Percentiles rank a stretch among this genome's conserved stretches.
Evolutionary conservation across 768 basidiomycete genomes (phyloP).

Genomic region (Naematelia aurantialba): DNA sequence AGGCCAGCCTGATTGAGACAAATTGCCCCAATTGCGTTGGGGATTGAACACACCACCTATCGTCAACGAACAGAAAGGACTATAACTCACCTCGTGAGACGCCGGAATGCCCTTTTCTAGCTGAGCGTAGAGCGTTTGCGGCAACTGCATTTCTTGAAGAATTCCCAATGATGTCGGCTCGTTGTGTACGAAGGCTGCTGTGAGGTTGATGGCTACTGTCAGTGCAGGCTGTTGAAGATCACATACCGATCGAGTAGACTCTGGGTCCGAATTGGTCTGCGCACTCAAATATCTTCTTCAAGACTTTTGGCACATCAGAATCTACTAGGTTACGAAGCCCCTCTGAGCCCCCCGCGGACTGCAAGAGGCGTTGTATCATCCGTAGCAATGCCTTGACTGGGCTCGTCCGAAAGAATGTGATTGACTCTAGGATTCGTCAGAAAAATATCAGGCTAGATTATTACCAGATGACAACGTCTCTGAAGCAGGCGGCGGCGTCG

Average conservation of each 20-base stretch:
- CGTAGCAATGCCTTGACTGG: conserved; percentile 87
- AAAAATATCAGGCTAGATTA: background rate
- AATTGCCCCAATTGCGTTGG: conserved; percentile 91
- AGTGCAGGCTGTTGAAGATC: conserved; percentile 9
- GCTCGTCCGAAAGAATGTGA: conserved; percentile 69
- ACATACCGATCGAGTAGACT: conserved; percentile 75
- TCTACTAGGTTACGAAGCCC: conserved; percentile 92
- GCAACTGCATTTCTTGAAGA: conserved; percentile 86
- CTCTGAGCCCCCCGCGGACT: conserved; percentile 80
- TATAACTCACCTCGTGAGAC: conserved; percentile 67
- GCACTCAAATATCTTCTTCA: conserved; percentile 83
- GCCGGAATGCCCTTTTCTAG: conserved; percentile 81
- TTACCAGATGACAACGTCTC: conserved; percentile 14
- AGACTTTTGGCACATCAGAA: conserved; percentile 72
- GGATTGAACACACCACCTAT: conserved; percentile 85
- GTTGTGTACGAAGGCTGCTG: conserved; percentile 96
- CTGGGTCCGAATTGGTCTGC: conserved; percentile 79
- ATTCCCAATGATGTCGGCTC: conserved; percentile 91
- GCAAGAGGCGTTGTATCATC: conserved; percentile 96
- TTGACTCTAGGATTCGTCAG: conserved; percentile 56
- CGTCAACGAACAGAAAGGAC: conserved; percentile 7
- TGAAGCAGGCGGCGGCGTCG: background rate
- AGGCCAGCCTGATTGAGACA: conserved; percentile 90
- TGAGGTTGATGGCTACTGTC: conserved; percentile 76
- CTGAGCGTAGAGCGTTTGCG: conserved; percentile 79